Base-by-base conservation (phyloP, 352 stramenopile species). In the Globisporangium camurandrum region DNA sequence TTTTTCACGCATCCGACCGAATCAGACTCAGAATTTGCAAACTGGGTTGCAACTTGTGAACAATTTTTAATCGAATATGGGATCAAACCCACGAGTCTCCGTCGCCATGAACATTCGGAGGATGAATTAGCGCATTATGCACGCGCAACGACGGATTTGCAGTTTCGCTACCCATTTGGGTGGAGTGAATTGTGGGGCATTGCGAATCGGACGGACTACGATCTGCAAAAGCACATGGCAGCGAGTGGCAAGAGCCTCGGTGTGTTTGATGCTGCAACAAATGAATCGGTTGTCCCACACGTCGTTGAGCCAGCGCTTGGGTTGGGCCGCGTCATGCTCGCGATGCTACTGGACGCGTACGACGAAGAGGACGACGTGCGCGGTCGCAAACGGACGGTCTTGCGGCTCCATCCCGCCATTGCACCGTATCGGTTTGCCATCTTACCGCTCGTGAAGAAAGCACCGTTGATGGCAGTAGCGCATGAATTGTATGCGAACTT, bases 41-140 rank as follows among this genome's bases (percentile, higher is more conserved):
- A 97, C 61, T 99, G 96, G 96, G 88, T 98, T 49, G 66, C 93
- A 22, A 74, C 93, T 52, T 95, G 80, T 53, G 94, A 88, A 53
- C 57, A 84, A 0, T 99, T 94, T 56, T 54, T 98, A 43, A 63
- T 96, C 20, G 71, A 92, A 51, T 86, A 81, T 49, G 95, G 95
- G 20, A 66, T 99, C 33, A 76, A 86, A 31, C 51, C 79, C 6
- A 84, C 96, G 49, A 86, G 94, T 42, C 66, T 99, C 61, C 86
- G 91, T 22, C 93, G 87, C 54, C 88, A 98, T 62, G 81, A 95
- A 42, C 95, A 99, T 61, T 56, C 85, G 22, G 72, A 67, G 1
- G 89, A 98, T 64, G 75, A 95, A 39, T 72, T 99, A 26, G 96
- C 96, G 8, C 96, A 99, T 72, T 99, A 99, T 59, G 95, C 96